Percentiles rank a stretch among this genome's conserved stretches.
Evolutionary conservation across 305 asterid species (phyloP).

Genomic region (Solanum hybrid): DNA sequence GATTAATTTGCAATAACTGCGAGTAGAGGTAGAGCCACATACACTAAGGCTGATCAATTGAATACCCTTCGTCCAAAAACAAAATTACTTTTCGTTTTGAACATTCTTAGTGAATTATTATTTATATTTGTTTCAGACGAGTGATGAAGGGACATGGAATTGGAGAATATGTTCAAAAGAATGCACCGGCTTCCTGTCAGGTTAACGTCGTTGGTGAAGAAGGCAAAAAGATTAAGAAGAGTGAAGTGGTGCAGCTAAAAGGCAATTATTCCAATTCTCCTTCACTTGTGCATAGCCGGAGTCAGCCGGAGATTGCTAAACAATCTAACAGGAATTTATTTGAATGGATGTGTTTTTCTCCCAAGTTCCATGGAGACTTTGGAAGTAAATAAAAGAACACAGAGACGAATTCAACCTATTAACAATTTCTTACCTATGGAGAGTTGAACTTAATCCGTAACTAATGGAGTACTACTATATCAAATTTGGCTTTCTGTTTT

Average conservation of each 20-base stretch:
- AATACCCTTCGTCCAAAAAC: not conserved
- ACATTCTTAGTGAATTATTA: not conserved
- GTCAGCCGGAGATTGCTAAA: conserved; percentile 13
- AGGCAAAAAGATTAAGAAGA: conserved; percentile 25
- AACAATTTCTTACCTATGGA: not conserved
- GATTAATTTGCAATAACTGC: not conserved
- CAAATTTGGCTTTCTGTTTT: not conserved
- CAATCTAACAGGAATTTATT: conserved; percentile 39
- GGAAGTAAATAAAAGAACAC: not conserved
- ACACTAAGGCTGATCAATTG: not conserved
- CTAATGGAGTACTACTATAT: not conserved
- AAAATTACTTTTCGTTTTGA: not conserved
- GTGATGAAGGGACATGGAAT: conserved; percentile 39
- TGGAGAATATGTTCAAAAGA: conserved; percentile 58
- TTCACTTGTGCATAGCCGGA: conserved; percentile 8
- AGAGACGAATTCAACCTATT: not conserved
- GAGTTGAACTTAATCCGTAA: not conserved
- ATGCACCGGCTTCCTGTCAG: conserved; percentile 59
- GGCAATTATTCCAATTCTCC: conserved; percentile 9
- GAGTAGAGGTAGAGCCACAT: not conserved
- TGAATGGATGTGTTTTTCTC: conserved; percentile 58
- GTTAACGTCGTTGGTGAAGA: conserved; percentile 38
- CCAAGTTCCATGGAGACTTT: conserved; percentile 26
- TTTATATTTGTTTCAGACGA: conserved; percentile 24
- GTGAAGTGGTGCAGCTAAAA: conserved; percentile 11